These are phyloP conservation scores for Bassia scoparia DNA, from an alignment of 148 eudicot species.

Conservation along the genomic window DNA sequence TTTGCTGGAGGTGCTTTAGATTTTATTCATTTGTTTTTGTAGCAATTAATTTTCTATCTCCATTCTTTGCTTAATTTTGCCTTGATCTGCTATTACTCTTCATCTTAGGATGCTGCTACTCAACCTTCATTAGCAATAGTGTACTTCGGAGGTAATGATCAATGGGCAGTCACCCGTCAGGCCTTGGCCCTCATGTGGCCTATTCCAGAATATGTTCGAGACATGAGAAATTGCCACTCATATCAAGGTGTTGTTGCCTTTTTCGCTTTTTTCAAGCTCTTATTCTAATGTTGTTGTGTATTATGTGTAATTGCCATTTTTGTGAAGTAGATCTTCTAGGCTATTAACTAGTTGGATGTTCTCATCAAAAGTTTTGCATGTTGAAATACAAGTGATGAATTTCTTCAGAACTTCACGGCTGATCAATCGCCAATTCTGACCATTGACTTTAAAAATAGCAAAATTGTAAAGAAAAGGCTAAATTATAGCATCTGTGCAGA, in stretches of 20 bases:
- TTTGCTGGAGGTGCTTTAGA: constrained; percentile 2
- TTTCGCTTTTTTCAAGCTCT: not conserved
- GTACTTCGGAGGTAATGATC: constrained; percentile 97
- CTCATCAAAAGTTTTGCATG: not conserved
- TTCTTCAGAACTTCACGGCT: not conserved
- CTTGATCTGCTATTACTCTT: constrained; percentile 3
- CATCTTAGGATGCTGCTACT: constrained; percentile 49
- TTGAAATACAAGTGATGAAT: not conserved
- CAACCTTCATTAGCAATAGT: constrained; percentile 81
- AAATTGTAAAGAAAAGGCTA: not conserved
- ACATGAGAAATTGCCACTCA: constrained; percentile 85
- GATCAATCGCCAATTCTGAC: not conserved
- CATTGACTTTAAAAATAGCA: not conserved
- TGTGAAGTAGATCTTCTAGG: not conserved
- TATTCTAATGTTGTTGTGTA: no score
- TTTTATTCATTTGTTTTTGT: not conserved
- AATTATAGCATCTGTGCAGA: not conserved
- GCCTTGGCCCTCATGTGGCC: constrained; percentile 97
- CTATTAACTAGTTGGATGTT: not conserved
- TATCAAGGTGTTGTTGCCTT: constrained; percentile 76
- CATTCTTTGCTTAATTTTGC: no score
- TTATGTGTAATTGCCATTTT: not conserved
- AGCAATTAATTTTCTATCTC: no score
- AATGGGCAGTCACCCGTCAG: constrained; percentile 79
- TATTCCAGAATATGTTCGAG: constrained; percentile 75